phyloP scores from a whole-genome alignment of 805 yeast genomes.

The Starmerella stigmatis region DNA sequence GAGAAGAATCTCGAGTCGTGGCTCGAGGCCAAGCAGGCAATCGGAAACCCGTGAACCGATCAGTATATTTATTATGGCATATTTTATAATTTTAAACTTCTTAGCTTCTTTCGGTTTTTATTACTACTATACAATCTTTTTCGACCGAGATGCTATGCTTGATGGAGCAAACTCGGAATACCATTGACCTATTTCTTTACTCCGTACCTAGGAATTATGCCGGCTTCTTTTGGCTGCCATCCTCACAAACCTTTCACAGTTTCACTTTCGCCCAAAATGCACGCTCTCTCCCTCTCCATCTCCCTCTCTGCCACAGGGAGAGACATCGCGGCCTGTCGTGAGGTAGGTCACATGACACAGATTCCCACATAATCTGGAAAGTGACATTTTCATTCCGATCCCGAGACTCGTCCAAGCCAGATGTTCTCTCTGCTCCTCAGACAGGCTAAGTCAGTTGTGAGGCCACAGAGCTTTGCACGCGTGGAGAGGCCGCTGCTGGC shows the following conservation, averaged over 20 bases:
- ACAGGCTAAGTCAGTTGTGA: conserved; percentile 1
- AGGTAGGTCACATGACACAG: too few relatives aligned
- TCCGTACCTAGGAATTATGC: too few relatives aligned
- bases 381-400: conserved; percentile 1
- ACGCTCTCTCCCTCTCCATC: too few relatives aligned
- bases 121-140: not conserved
- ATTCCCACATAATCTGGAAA: too few relatives aligned
- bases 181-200: too few relatives aligned
- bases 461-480: not conserved
- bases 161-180: not conserved
- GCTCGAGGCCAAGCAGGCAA: conserved; percentile 44
- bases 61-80: conserved; percentile 7
- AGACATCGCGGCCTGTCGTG: too few relatives aligned
- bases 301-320: too few relatives aligned
- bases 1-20: conserved; percentile 54
- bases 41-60: conserved; percentile 12
- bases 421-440: conserved; percentile 6
- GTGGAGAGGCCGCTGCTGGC: conserved; percentile 3
- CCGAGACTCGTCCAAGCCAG: not conserved
- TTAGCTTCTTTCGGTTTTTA: not conserved
- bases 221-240: too few relatives aligned
- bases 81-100: not conserved
- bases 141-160: not conserved
- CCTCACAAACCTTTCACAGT: too few relatives aligned
- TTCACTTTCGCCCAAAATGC: too few relatives aligned